Percentiles rank a stretch among this genome's conserved stretches.
Conservation (phyloP, 2,329 filamentous ascomycete genomes). For the Epicoccum sorghinum region DNA sequence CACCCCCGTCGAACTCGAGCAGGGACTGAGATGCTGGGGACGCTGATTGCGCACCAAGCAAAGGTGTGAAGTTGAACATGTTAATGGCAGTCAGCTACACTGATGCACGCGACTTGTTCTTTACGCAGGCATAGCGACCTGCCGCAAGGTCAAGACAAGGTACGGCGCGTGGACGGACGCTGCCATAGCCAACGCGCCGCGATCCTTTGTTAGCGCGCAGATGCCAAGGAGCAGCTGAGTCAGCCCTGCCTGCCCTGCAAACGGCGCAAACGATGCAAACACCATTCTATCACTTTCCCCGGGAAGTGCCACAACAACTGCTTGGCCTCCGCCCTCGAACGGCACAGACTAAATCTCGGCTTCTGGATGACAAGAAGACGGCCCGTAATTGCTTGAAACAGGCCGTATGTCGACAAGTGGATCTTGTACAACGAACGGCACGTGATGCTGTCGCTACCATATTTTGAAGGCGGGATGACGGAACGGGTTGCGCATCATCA, state of each 20-base stretch:
- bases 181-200: slow-evolving; percentile 3
- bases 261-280: slow-evolving; percentile 9
- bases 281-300: background rate
- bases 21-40: slow-evolving; percentile 93
- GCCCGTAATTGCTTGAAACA: slow-evolving; percentile 1
- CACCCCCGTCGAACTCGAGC: slow-evolving; percentile 91
- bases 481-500: slow-evolving; percentile 5
- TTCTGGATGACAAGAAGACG: background rate
- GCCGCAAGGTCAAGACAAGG: background rate
- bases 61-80: slow-evolving; percentile 96
- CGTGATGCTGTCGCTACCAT: slow-evolving; percentile 5
- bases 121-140: slow-evolving; percentile 10
- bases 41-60: slow-evolving; percentile 88
- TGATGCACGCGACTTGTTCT: slow-evolving; percentile 2
- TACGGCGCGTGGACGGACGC: slow-evolving; percentile 1
- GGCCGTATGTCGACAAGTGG: background rate
- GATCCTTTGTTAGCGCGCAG: slow-evolving; percentile 1
- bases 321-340: too few species aligned
- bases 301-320: too few species aligned
- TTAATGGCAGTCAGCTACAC: slow-evolving; percentile 12
- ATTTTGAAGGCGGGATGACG: slow-evolving; percentile 5
- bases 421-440: slow-evolving; percentile 7
- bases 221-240: background rate
- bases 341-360: background rate
- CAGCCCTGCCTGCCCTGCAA: background rate